Percentiles rank a stretch among this genome's conserved stretches.
These are phyloP conservation scores for Scenedesmus sp. DNA, from an alignment of 163 green algal genomes.

Conservation along the genomic window DNA sequence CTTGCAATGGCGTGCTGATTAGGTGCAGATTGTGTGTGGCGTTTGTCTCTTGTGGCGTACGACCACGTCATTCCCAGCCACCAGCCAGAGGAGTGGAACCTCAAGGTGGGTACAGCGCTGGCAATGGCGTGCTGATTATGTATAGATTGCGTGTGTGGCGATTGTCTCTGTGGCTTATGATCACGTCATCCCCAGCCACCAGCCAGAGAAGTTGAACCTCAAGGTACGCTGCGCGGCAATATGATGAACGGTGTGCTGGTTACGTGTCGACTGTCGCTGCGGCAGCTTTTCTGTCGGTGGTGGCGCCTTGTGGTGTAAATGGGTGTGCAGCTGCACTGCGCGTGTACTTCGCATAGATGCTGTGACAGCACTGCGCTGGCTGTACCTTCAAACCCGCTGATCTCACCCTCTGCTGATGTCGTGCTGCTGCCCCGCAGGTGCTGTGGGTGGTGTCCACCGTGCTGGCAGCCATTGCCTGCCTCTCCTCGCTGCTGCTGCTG, in stretches of 20 bases:
- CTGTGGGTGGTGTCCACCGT: constrained; percentile 77
- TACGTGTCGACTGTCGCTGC: neutral
- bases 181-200: constrained; percentile 75
- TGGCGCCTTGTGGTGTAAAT: neutral
- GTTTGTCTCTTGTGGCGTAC: constrained; percentile 73
- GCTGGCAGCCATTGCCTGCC: constrained; percentile 79
- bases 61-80: constrained; percentile 81
- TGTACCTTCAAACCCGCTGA: neutral
- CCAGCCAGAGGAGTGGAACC: constrained; percentile 90
- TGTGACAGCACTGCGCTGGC: neutral
- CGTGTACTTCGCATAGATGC: no score
- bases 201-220: constrained; percentile 90
- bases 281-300: neutral
- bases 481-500: constrained; percentile 86
- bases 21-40: neutral
- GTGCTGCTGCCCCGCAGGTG: constrained; percentile 21
- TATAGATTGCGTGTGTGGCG: neutral
- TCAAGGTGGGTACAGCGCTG: constrained; percentile 50
- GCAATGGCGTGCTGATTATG: neutral
- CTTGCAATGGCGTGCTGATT: neutral
- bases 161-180: constrained; percentile 79
- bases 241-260: neutral
- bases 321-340: neutral
- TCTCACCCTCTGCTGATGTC: neutral
- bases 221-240: neutral